Conservation (phyloP, 805 yeast species). For the Lipomyces kockii region DNA sequence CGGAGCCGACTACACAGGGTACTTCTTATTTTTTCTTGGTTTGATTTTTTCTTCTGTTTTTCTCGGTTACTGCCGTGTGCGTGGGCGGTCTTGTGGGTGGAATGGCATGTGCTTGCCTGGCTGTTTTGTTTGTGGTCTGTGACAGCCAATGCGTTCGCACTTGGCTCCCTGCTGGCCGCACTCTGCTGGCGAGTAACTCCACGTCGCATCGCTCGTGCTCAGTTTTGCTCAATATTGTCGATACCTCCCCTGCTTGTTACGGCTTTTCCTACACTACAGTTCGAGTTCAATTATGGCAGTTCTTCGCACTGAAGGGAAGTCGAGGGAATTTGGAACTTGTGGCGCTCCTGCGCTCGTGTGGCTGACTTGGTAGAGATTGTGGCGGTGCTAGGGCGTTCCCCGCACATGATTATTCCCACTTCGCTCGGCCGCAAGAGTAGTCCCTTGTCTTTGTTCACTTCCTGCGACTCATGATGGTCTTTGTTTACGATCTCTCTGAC, state of each 20-base stretch:
- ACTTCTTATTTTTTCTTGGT: too few species aligned
- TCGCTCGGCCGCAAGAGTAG: too few species aligned
- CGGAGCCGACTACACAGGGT: background rate
- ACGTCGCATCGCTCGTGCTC: background rate
- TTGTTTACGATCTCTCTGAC: slow-evolving; percentile 27
- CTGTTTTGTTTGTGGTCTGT: background rate
- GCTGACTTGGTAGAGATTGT: too few species aligned
- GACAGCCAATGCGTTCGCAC: background rate
- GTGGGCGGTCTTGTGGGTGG: background rate
- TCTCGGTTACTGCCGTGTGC: background rate
- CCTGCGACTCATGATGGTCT: background rate
- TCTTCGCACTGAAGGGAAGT: background rate
- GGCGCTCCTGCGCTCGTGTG: too few species aligned
- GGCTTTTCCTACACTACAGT: background rate
- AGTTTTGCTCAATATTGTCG: background rate
- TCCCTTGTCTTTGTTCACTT: slow-evolving; percentile 6
- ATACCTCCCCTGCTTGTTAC: background rate
- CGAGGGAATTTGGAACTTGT: too few species aligned
- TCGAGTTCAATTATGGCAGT: background rate
- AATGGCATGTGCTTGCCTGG: background rate
- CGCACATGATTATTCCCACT: too few species aligned
- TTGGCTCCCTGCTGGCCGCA: background rate
- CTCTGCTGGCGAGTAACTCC: background rate
- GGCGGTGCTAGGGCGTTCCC: too few species aligned
- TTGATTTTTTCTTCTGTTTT: too few species aligned